Evolutionary conservation across 2,329 filamentous ascomycete species (phyloP).

Genomic region (Emmonsiellopsis sp.): DNA sequence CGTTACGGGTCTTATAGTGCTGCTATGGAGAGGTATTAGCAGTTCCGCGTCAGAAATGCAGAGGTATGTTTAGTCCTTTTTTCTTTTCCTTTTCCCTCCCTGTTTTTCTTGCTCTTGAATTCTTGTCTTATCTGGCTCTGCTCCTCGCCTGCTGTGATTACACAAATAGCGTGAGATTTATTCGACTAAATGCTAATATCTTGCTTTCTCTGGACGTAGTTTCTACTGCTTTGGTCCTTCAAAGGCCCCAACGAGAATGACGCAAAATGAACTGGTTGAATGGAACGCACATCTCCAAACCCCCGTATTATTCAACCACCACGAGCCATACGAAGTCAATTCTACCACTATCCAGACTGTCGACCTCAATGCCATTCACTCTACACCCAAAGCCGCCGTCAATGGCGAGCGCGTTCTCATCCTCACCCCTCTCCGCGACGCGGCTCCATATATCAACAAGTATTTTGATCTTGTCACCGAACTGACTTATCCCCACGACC

Average conservation of each 20-base stretch:
- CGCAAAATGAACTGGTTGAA: conserved; percentile 75
- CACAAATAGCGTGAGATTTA: not conserved
- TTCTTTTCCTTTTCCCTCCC: not conserved
- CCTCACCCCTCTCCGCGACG: conserved; percentile 86
- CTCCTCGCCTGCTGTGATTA: not conserved
- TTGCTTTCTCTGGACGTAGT: conserved; percentile 39
- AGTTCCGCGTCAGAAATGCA: conserved; percentile 79
- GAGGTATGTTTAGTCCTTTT: conserved; percentile 50
- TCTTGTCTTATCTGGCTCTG: too few relatives aligned
- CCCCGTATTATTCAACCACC: conserved; percentile 92
- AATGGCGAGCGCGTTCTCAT: conserved; percentile 87
- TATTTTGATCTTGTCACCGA: conserved; percentile 89
- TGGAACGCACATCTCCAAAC: conserved; percentile 87
- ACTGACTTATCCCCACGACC: conserved; percentile 84
- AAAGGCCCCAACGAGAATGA: conserved; percentile 95
- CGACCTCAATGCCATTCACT: conserved; percentile 75
- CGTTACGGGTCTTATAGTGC: conserved; percentile 58
- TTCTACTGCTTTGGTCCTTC: conserved; percentile 96
- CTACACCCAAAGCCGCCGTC: conserved; percentile 64
- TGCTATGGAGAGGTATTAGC: conserved; percentile 82
- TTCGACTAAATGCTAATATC: conserved; percentile 4
- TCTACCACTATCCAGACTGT: conserved; percentile 67
- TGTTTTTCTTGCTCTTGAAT: not conserved
- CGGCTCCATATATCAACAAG: conserved; percentile 68
- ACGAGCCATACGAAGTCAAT: conserved; percentile 78